phyloP scores from a whole-genome alignment of 345 rosid species.

The Schrenkiella parvula region DNA sequence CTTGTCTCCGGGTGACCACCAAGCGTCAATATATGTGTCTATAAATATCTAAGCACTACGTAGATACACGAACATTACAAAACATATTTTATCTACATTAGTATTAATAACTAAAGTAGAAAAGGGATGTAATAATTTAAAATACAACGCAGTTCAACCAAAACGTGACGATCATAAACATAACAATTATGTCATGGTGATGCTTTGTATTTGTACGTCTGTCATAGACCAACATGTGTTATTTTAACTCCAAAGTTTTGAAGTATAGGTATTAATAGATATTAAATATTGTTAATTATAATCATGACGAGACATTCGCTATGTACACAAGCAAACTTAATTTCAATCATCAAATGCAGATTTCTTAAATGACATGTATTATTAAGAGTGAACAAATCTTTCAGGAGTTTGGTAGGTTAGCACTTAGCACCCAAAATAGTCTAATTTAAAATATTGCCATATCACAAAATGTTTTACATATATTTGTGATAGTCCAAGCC shows the following conservation, averaged over 20 bases:
- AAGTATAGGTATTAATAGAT: background rate
- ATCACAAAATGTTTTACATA: background rate
- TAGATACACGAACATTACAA: slow-evolving; percentile 15
- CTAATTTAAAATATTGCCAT: background rate
- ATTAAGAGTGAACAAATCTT: background rate
- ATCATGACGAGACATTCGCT: slow-evolving; percentile 17
- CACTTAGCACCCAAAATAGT: slow-evolving; percentile 1
- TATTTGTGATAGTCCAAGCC: background rate
- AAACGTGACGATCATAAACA: slow-evolving; percentile 33
- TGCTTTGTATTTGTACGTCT: slow-evolving; percentile 18
- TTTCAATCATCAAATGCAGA: background rate
- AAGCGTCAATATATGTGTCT: slow-evolving; percentile 17
- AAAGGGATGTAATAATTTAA: slow-evolving; percentile 9
- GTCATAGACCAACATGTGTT: slow-evolving; percentile 27
- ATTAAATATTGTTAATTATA: slow-evolving; percentile 2
- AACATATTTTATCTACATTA: background rate
- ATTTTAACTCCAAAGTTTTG: slow-evolving; percentile 10
- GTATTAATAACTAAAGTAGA: slow-evolving; percentile 11
- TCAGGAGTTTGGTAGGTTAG: slow-evolving; percentile 7
- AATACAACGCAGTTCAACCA: slow-evolving; percentile 23
- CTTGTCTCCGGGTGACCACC: slow-evolving; percentile 16
- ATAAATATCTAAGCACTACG: slow-evolving; percentile 1
- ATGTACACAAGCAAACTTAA: slow-evolving; percentile 32
- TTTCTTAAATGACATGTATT: background rate
- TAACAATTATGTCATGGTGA: slow-evolving; percentile 8